A percentile compares a stretch with the other conserved stretches of the same genome.
Evolutionary conservation across 148 eudicot species (phyloP).

Genomic region (Rhododendron ovatum): DNA sequence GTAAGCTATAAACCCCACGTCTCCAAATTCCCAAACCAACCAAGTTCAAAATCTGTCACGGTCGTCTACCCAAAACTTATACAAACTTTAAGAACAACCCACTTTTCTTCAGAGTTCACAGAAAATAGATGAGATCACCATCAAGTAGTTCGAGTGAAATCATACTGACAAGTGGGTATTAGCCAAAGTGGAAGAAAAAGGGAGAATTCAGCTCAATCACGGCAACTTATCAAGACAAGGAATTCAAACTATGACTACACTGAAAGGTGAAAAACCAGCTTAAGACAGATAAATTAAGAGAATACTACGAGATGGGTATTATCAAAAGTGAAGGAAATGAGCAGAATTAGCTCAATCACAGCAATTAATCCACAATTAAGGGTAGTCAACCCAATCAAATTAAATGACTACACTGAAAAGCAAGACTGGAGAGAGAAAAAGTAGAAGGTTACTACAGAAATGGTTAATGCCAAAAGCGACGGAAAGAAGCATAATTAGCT

Average conservation of each 20-base stretch:
- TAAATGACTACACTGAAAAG: background rate
- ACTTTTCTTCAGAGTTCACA: background rate
- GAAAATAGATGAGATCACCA: background rate
- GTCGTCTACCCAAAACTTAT: background rate
- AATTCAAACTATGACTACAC: background rate
- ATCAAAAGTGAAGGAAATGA: background rate
- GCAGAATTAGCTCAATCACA: background rate
- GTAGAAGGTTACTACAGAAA: constrained; percentile 6
- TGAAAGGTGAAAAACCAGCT: background rate
- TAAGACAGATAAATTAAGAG: background rate
- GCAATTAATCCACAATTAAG: background rate
- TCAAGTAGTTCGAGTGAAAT: background rate
- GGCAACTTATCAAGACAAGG: background rate
- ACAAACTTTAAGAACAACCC: background rate
- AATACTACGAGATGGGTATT: background rate
- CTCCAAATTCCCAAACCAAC: background rate
- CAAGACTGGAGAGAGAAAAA: background rate
- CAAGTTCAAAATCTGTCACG: background rate
- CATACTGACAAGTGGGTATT: background rate
- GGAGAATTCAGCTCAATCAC: background rate
- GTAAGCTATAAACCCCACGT: background rate
- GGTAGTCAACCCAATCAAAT: background rate
- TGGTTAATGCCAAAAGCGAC: background rate
- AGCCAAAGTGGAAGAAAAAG: background rate
- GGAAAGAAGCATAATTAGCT: background rate